A percentile compares a stretch with the other conserved stretches of the same genome.
Evolutionary conservation across 805 yeast genomes (phyloP).

Genomic region (Candida maesae): DNA sequence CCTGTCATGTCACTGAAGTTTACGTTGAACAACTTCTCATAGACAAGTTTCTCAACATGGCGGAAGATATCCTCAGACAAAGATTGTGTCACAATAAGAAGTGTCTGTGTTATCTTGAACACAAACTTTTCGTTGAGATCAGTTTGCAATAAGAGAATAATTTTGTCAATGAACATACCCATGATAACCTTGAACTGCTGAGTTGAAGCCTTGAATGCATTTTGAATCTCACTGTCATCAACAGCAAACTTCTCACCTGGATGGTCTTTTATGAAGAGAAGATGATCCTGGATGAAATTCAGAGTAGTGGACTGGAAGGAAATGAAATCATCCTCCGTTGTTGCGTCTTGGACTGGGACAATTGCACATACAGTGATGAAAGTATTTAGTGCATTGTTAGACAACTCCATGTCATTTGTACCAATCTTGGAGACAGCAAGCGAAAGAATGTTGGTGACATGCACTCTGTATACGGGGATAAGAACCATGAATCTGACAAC

Average conservation of each 20-base stretch:
- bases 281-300: constrained; percentile 64
- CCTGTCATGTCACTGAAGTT: constrained; percentile 52
- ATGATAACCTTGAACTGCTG: constrained; percentile 62
- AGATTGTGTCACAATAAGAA: constrained; percentile 53
- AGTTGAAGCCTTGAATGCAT: constrained; percentile 70
- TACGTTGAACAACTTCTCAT: constrained; percentile 41
- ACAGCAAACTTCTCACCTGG: constrained; percentile 32
- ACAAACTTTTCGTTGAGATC: constrained; percentile 35
- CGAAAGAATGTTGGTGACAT: constrained; percentile 68
- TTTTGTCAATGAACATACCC: constrained; percentile 49
- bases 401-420: constrained; percentile 76
- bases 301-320: constrained; percentile 37
- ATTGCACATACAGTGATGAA: constrained; percentile 68
- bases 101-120: constrained; percentile 39
- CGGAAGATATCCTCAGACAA: constrained; percentile 53
- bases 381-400: constrained; percentile 62
- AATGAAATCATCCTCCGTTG: constrained; percentile 34
- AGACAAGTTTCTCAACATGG: constrained; percentile 36
- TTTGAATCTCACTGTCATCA: constrained; percentile 43
- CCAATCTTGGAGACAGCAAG: constrained; percentile 80
- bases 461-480: constrained; percentile 66
- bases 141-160: constrained; percentile 60
- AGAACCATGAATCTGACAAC: constrained; percentile 63
- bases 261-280: constrained; percentile 42
- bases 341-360: constrained; percentile 66